Conservation (phyloP, 2,329 filamentous ascomycete species). For the Scorias spongiosa region DNA sequence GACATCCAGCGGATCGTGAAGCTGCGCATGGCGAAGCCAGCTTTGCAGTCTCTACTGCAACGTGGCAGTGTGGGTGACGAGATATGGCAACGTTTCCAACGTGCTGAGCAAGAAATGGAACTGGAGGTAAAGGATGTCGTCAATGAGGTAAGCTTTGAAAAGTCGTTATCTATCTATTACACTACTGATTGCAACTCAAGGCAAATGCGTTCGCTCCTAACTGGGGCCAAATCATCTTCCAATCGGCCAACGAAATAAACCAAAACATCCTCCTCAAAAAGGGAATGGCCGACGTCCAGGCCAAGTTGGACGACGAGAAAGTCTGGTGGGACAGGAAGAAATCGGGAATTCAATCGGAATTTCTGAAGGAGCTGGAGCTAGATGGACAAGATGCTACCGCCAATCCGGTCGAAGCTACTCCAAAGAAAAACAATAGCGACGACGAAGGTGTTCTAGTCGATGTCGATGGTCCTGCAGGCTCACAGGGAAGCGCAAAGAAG, state of each 20-base stretch:
- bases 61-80: constrained; percentile 91
- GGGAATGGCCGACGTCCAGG: constrained; percentile 59
- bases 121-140: constrained; percentile 90
- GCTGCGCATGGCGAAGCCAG: constrained; percentile 75
- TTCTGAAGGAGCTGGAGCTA: constrained; percentile 72
- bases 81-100: constrained; percentile 78
- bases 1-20: constrained; percentile 87
- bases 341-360: constrained; percentile 55
- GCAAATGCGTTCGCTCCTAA: constrained; percentile 77
- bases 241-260: constrained; percentile 90
- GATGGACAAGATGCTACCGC: constrained; percentile 22
- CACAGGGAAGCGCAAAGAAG: constrained; percentile 35
- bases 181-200: constrained; percentile 29
- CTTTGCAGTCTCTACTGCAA: constrained; percentile 68
- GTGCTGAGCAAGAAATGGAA: constrained; percentile 95
- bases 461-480: constrained; percentile 31
- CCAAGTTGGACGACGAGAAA: constrained; percentile 57
- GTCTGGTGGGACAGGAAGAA: constrained; percentile 86
- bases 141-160: constrained; percentile 51
- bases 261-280: constrained; percentile 66
- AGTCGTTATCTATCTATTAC: not conserved
- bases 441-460: constrained; percentile 72
- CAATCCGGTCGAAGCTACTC: constrained; percentile 12
- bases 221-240: constrained; percentile 94
- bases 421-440: constrained; percentile 34